phyloP scores from a whole-genome alignment of 208 protist genomes.

The Crithidia fasciculata region DNA sequence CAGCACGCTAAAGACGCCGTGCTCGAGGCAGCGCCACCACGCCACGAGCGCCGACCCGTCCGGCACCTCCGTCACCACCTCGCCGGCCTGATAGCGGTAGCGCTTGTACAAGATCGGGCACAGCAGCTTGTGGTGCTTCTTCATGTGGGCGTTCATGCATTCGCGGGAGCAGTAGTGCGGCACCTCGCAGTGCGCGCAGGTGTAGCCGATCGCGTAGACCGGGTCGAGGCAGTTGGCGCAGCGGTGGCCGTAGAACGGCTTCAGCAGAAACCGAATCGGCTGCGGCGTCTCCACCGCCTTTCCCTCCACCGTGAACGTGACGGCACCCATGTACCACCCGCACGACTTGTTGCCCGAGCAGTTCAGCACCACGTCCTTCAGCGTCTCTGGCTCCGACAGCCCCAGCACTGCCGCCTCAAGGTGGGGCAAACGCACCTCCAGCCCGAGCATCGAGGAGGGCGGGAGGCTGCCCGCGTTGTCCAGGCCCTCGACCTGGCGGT shows the following conservation, averaged over 20 bases:
- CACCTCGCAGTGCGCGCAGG: constrained; percentile 77
- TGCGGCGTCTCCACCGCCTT: constrained; percentile 46
- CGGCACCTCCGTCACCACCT: constrained; percentile 66
- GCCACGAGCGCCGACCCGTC: constrained; percentile 72
- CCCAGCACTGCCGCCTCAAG: constrained; percentile 78
- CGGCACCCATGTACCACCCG: constrained; percentile 83
- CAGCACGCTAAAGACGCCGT: constrained; percentile 72
- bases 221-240: constrained; percentile 89
- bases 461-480: constrained; percentile 26
- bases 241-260: constrained; percentile 66
- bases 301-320: constrained; percentile 42
- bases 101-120: constrained; percentile 62
- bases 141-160: constrained; percentile 78
- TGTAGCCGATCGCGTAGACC: constrained; percentile 82
- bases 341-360: constrained; percentile 76
- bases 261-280: constrained; percentile 76
- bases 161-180: constrained; percentile 83
- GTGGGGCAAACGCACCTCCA: constrained; percentile 78
- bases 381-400: constrained; percentile 43
- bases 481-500: constrained; percentile 43
- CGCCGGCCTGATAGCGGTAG: constrained; percentile 69
- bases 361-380: constrained; percentile 77
- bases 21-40: constrained; percentile 82
- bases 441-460: constrained; percentile 53
- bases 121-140: constrained; percentile 69